Base-by-base conservation (phyloP, 495 filamentous ascomycete species). In the Durotheca rogersii region DNA sequence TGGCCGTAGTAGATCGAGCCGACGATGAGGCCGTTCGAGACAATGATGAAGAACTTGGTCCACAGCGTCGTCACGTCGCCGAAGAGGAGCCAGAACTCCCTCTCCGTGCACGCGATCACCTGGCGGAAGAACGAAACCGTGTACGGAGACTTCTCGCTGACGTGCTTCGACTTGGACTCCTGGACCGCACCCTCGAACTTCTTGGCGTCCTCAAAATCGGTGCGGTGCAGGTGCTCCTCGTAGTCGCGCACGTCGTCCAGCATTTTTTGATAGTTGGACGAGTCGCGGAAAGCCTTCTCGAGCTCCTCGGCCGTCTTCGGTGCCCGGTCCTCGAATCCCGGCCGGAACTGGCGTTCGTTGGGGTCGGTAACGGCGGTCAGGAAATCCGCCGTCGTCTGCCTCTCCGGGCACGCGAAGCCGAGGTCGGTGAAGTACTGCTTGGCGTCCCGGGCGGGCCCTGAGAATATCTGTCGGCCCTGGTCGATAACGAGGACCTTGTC, bases 261-360 rank as follows among this genome's bases (percentile, higher is more conserved):
- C 1, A 82, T 60, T 12, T 64, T 58, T 27, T 75, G 67, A 50
- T 77, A 80, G 11, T 79, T 66, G 11, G 66, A 37, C 29, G 79
- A 84, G 21, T 71, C 76, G 37, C 78, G 78, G 76, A 82, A 88
- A n/a, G 80, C 80, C 19, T 67, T 66, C 38, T 84, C 84, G 39
- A 90, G 83, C 21, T 90, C 87, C 23, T 83, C 81, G 0, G 87
- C 72, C 0, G 85, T 88, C n/a, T 85, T 82, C 10, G 88, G 88
- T 6, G 87, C 82, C 46, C 72, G 71, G 37, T 76, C 67, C 46
- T 88, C 80, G 61, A 76, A 86, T 0, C 87, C 88, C 2, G 73
- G 61, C 0, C 80, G 75, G 39, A 84, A 75, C 16, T 74, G 71
- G n/a, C 87, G 79, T 41, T 88, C 82, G 12, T 76, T 71, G 1